Conservation (phyloP, 1,139 yeast genomes). For the Geotrichum klebahnii region DNA sequence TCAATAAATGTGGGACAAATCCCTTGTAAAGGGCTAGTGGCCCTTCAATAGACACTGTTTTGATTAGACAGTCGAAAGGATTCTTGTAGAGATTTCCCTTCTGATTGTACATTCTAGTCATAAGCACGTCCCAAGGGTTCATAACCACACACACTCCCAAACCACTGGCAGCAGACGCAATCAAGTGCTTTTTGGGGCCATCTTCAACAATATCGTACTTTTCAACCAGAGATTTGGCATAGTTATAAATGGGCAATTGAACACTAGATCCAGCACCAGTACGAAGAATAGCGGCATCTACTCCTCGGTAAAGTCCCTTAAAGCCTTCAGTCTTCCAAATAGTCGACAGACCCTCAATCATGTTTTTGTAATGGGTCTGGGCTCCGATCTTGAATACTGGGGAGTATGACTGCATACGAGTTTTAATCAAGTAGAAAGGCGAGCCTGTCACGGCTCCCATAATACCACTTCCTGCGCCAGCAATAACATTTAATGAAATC, state of each 20-base stretch:
- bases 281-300: conserved; percentile 88
- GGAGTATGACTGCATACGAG: conserved; percentile 92
- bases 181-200: conserved; percentile 67
- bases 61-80: conserved; percentile 80
- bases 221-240: conserved; percentile 58
- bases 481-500: conserved; percentile 57
- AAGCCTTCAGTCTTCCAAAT: conserved; percentile 68
- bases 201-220: conserved; percentile 52
- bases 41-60: conserved; percentile 84
- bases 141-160: conserved; percentile 89
- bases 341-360: conserved; percentile 61
- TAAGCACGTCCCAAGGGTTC: conserved; percentile 95
- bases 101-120: conserved; percentile 93
- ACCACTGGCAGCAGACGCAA: conserved; percentile 78
- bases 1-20: conserved; percentile 82
- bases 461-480: conserved; percentile 83
- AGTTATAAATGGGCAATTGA: conserved; percentile 88
- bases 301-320: conserved; percentile 79
- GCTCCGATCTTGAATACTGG: conserved; percentile 70
- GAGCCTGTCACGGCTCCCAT: conserved; percentile 89
- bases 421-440: conserved; percentile 86
- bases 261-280: conserved; percentile 96
- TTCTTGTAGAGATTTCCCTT: conserved; percentile 82
- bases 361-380: conserved; percentile 77
- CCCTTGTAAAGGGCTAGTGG: conserved; percentile 86